These are phyloP conservation scores for Xylaria acuta DNA, from an alignment of 495 filamentous ascomycete genomes.

Conservation along the genomic window DNA sequence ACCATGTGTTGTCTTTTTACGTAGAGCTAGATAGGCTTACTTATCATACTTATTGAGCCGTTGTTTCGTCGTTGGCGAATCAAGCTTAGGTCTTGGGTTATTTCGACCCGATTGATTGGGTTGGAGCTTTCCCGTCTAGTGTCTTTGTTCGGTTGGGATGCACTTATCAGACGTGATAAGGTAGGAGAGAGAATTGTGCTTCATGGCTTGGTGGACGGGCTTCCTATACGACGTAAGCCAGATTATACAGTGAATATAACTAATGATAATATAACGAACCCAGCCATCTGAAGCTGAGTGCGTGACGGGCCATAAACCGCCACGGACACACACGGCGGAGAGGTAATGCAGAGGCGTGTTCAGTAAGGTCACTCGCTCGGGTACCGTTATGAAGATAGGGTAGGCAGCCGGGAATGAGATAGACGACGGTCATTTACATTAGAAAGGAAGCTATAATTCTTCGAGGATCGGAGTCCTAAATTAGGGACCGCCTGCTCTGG, in stretches of 20 bases:
- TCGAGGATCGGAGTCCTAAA: background rate
- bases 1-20: background rate
- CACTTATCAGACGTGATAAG: background rate
- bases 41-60: background rate
- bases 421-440: background rate
- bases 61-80: background rate
- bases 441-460: background rate
- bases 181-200: background rate
- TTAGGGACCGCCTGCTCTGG: too few relatives aligned
- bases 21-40: conserved; percentile 2
- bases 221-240: background rate
- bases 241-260: background rate
- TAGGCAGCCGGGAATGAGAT: background rate
- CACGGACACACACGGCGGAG: background rate
- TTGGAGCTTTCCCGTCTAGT: background rate
- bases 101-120: background rate
- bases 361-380: background rate
- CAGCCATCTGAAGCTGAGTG: background rate
- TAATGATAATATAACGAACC: background rate
- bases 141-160: background rate
- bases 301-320: background rate
- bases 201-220: background rate
- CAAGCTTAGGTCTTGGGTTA: background rate
- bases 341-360: background rate
- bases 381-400: background rate